Evolutionary conservation across 495 filamentous ascomycete species (phyloP).

Genomic region (Articulospora tetracladia): DNA sequence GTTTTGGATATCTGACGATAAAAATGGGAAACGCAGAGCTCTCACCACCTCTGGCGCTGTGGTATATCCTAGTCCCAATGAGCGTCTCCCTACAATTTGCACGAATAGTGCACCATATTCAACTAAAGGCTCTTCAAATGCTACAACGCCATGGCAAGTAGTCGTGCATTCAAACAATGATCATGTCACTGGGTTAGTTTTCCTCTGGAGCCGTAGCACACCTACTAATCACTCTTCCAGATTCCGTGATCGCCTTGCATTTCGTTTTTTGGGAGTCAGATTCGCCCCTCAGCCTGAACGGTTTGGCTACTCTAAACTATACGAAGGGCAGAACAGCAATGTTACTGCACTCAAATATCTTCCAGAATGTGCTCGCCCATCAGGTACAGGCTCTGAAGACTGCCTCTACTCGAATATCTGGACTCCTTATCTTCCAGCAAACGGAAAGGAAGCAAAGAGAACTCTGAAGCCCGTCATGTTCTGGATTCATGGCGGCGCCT

Average conservation of each 20-base stretch:
- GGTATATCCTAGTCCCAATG: too few species aligned
- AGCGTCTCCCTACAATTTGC: not conserved
- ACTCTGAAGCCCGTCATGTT: constrained; percentile 49
- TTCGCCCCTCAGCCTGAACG: constrained; percentile 45
- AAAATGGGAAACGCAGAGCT: too few species aligned
- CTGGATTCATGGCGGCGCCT: constrained; percentile 62
- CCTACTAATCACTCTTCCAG: not conserved
- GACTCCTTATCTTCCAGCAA: constrained; percentile 30
- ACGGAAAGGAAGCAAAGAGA: constrained; percentile 29
- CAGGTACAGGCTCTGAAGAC: constrained; percentile 37
- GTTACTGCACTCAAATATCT: constrained; percentile 40
- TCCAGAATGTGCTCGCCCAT: constrained; percentile 38
- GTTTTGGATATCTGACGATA: too few species aligned
- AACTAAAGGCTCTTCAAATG: constrained; percentile 31
- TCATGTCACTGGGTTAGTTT: too few species aligned
- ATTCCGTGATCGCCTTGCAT: constrained; percentile 32
- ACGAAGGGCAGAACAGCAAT: constrained; percentile 36
- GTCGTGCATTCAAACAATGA: too few species aligned
- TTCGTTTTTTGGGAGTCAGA: constrained; percentile 48
- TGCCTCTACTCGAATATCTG: constrained; percentile 44
- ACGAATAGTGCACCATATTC: not conserved
- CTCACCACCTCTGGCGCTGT: too few species aligned
- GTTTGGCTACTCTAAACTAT: constrained; percentile 41
- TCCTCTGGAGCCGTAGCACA: not conserved
- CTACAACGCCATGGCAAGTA: not conserved